Evolutionary conservation across 2,329 filamentous ascomycete species (phyloP).

Genomic region (Cercospora zeae-maydis): DNA sequence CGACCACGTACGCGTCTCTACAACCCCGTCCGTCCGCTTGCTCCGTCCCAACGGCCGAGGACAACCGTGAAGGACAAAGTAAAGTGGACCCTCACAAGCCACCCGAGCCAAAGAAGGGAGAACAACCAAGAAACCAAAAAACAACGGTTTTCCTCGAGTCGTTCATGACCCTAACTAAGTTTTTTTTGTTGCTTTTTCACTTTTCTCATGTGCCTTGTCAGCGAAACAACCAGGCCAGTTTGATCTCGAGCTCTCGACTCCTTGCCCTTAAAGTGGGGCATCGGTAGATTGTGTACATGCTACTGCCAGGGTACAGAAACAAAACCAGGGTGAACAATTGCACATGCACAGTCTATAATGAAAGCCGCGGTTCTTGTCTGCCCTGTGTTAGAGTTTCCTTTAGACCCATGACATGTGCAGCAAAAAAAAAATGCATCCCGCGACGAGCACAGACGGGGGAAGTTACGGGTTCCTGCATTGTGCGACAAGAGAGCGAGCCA

Average conservation of each 20-base stretch:
- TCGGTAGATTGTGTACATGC: background rate
- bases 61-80: background rate
- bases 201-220: background rate
- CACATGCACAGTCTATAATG: background rate
- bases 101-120: background rate
- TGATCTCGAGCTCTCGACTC: too few relatives aligned
- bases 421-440: too few relatives aligned
- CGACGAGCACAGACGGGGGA: background rate
- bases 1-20: background rate
- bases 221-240: background rate
- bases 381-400: too few relatives aligned
- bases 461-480: slow-evolving; percentile 1
- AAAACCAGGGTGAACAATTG: background rate
- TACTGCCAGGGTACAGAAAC: background rate
- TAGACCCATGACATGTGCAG: too few relatives aligned
- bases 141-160: background rate
- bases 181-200: background rate
- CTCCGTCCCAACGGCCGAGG: background rate
- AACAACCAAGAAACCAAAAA: background rate
- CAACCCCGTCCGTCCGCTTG: background rate
- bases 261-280: too few relatives aligned
- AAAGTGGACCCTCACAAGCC: background rate
- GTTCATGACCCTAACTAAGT: background rate
- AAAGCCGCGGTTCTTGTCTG: too few relatives aligned
- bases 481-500: background rate